Conservation (phyloP, 352 stramenopile species). For the Globisporangium echinulatum region DNA sequence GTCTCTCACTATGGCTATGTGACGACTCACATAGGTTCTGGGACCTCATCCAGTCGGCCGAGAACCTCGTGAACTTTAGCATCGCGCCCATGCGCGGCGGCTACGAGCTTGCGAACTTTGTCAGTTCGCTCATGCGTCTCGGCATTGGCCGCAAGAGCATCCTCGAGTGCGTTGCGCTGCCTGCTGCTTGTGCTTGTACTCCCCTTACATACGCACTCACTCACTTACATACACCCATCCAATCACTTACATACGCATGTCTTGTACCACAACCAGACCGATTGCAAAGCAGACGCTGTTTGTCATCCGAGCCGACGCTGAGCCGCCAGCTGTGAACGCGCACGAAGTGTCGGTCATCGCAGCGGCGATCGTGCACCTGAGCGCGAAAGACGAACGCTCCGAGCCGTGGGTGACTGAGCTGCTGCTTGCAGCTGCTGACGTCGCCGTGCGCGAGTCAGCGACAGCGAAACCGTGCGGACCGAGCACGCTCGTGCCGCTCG, state of each 20-base stretch:
- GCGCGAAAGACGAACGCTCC: constrained; percentile 38
- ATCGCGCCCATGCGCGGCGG: constrained; percentile 42
- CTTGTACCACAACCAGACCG: constrained; percentile 17
- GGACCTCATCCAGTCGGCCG: constrained; percentile 56
- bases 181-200: not conserved
- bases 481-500: constrained; percentile 38
- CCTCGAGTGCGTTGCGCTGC: constrained; percentile 32
- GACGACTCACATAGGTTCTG: constrained; percentile 31
- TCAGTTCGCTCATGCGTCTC: constrained; percentile 41
- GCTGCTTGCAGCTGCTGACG: constrained; percentile 30
- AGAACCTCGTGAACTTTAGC: constrained; percentile 65
- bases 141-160: constrained; percentile 50
- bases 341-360: constrained; percentile 45
- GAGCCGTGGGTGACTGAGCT: constrained; percentile 44
- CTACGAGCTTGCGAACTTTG: constrained; percentile 31
- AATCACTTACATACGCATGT: no score
- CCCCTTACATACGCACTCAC: not conserved
- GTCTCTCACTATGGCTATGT: not conserved
- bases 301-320: constrained; percentile 20
- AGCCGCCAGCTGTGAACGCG: constrained; percentile 22
- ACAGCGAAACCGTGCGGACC: constrained; percentile 13
- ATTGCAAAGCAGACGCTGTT: constrained; percentile 40
- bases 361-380: constrained; percentile 37
- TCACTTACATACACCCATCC: not conserved
- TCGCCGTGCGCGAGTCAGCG: constrained; percentile 22